phyloP scores from a whole-genome alignment of 306 rosid species.

The Cicer pinnatifidum region DNA sequence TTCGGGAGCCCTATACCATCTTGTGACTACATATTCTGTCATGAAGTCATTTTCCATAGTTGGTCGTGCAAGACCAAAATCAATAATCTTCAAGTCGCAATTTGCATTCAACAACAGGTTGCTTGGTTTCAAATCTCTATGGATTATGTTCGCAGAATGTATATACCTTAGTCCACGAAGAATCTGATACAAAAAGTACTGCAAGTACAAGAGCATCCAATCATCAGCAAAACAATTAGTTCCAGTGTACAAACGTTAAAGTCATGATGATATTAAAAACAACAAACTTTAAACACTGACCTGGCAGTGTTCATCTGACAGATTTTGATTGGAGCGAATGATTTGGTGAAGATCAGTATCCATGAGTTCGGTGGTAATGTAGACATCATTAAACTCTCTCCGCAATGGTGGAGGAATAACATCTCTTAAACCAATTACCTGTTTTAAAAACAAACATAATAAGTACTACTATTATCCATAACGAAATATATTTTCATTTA shows the following conservation, averaged over 20 bases:
- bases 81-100: constrained; percentile 92
- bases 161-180: constrained; percentile 90
- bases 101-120: constrained; percentile 85
- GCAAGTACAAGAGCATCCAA: constrained; percentile 68
- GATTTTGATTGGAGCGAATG: constrained; percentile 85
- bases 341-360: constrained; percentile 98
- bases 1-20: constrained; percentile 99
- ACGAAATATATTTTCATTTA: constrained; percentile 1
- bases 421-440: constrained; percentile 86
- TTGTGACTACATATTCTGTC: constrained; percentile 97
- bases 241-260: constrained; percentile 6
- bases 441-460: constrained; percentile 48
- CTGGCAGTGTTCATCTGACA: constrained; percentile 96
- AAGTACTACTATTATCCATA: background rate
- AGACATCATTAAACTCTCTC: constrained; percentile 89
- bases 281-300: constrained; percentile 46
- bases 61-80: constrained; percentile 95
- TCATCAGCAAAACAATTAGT: constrained; percentile 37
- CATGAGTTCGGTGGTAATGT: constrained; percentile 81
- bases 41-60: constrained; percentile 77
- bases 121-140: constrained; percentile 95
- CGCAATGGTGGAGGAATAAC: constrained; percentile 91
- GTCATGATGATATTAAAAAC: background rate
- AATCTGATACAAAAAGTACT: constrained; percentile 96
- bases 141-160: constrained; percentile 94